Conservation (phyloP, 176 grass and related monocot species). For the Triticum aestivum region IWGSC_CS_RefSeq_v2.1 NC_057797.1:612720330-612720829, state of each 20-base stretch:
- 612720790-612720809: too few relatives aligned
- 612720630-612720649: not conserved
- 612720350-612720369: not conserved
- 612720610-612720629: not conserved
- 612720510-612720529: too few relatives aligned
- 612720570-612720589: not conserved
- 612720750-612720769: too few relatives aligned
- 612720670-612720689: not conserved
- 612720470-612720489: not conserved
- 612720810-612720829: too few relatives aligned
- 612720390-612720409: not conserved
- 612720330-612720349: not conserved
- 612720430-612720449: not conserved
- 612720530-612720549: not conserved
- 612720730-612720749: too few relatives aligned
- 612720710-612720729: not conserved
- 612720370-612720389: not conserved
- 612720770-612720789: too few relatives aligned
- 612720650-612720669: conserved; percentile 9
- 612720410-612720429: not conserved
- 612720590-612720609: not conserved
- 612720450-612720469: not conserved
- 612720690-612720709: not conserved
- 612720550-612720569: not conserved
- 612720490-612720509: too few relatives aligned